phyloP scores from a whole-genome alignment of 2,329 filamentous ascomycete species.

The Penicillium capsulatum region DNA sequence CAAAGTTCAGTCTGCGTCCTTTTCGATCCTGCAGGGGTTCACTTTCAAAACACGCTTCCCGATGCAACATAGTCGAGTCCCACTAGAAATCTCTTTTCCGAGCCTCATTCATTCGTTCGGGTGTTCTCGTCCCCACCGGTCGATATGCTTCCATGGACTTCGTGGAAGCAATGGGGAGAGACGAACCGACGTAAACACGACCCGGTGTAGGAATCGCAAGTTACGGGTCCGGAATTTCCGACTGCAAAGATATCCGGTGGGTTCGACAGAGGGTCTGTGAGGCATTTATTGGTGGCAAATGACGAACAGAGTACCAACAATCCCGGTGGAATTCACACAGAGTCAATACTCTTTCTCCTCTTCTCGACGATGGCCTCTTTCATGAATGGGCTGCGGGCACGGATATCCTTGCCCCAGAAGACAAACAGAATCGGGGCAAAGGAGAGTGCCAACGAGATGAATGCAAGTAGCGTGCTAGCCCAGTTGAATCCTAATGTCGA shows the following conservation, averaged over 20 bases:
- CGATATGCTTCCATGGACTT: too few species aligned
- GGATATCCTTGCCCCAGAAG: slow-evolving; percentile 38
- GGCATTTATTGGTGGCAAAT: too few species aligned
- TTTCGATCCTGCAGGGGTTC: slow-evolving; percentile 12
- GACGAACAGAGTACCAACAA: too few species aligned
- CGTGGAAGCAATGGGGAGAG: too few species aligned
- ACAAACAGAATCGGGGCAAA: slow-evolving; percentile 38
- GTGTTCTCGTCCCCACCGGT: too few species aligned
- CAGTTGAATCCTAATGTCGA: slow-evolving; percentile 38
- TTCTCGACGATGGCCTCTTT: slow-evolving; percentile 25
- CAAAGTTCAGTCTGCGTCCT: slow-evolving; percentile 11
- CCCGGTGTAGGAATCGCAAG: neutral
- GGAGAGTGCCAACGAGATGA: slow-evolving; percentile 35
- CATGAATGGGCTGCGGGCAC: slow-evolving; percentile 25
- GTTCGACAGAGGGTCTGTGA: too few species aligned
- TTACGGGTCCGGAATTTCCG: neutral
- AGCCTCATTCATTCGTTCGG: neutral
- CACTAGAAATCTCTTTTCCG: slow-evolving; percentile 2
- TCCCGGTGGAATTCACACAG: slow-evolving; percentile 17
- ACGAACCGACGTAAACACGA: neutral
- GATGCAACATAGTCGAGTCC: slow-evolving; percentile 3
- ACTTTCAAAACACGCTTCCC: slow-evolving; percentile 5
- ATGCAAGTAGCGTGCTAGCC: slow-evolving; percentile 42
- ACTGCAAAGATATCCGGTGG: too few species aligned
- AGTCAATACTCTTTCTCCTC: slow-evolving; percentile 20